A percentile compares a stretch with the other conserved stretches of the same genome.
These are phyloP conservation scores for Juglanconis sp. DNA, from an alignment of 2,329 filamentous ascomycete genomes.

Conservation along the genomic window DNA sequence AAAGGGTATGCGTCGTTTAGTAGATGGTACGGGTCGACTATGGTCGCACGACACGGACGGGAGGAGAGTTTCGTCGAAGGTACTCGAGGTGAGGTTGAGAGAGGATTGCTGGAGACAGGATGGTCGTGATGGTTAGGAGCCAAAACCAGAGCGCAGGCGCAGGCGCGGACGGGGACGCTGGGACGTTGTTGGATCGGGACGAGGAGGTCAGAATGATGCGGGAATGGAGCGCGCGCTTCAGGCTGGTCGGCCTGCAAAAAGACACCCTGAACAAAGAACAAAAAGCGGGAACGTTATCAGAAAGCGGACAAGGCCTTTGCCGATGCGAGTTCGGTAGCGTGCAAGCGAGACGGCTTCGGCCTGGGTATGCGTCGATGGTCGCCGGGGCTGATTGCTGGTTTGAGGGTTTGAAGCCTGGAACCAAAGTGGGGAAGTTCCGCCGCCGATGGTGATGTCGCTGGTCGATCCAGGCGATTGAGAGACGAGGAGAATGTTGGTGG, in stretches of 20 bases:
- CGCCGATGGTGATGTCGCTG: not conserved
- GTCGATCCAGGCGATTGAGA: slow-evolving; percentile 1
- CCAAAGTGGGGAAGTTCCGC: not conserved
- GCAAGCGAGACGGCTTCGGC: slow-evolving; percentile 13
- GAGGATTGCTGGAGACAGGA: too few species aligned
- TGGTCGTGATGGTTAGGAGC: not conserved
- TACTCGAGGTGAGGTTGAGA: not conserved
- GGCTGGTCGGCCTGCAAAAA: slow-evolving; percentile 16
- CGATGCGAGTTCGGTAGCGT: slow-evolving; percentile 13
- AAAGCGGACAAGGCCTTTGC: slow-evolving; percentile 15
- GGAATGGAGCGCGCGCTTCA: not conserved
- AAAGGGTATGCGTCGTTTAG: not conserved
- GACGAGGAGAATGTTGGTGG: not conserved
- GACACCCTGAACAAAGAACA: slow-evolving; percentile 17
- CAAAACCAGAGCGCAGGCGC: slow-evolving; percentile 6
- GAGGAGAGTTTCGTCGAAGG: not conserved
- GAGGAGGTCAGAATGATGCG: too few species aligned
- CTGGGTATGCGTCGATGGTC: not conserved
- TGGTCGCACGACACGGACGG: slow-evolving; percentile 2
- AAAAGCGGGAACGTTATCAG: slow-evolving; percentile 21
- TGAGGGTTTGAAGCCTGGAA: not conserved
- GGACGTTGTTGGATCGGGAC: not conserved
- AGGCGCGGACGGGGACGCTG: not conserved
- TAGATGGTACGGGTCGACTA: slow-evolving; percentile 3
- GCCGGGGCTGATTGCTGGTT: slow-evolving; percentile 8